phyloP scores from a whole-genome alignment of 2,329 filamentous ascomycete species.

The Nothophaeocryptopus gaeumannii region DNA sequence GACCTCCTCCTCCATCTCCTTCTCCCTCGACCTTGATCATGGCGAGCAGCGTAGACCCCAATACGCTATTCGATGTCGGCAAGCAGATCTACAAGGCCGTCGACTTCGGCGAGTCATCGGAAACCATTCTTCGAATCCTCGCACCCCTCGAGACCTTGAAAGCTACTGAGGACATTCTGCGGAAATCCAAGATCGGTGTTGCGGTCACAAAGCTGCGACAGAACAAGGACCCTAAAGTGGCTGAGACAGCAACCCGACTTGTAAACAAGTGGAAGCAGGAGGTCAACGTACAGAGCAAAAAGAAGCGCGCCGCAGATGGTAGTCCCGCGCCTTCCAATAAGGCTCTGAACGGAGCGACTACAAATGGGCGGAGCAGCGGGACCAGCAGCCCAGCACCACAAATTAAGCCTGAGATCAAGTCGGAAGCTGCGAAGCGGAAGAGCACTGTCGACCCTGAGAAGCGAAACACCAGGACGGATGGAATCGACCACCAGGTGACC shows the following conservation, averaged over 20 bases:
- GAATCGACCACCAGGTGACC: constrained; percentile 73
- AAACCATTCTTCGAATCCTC: constrained; percentile 70
- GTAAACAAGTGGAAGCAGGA: constrained; percentile 84
- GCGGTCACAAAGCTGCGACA: constrained; percentile 81
- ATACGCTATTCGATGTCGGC: constrained; percentile 74
- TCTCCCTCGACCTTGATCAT: constrained; percentile 12
- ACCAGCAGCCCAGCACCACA: constrained; percentile 41
- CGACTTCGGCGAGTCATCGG: constrained; percentile 67
- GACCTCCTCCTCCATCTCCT: too few species aligned
- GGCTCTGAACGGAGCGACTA: constrained; percentile 37
- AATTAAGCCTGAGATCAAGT: constrained; percentile 45
- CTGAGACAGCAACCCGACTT: constrained; percentile 72
- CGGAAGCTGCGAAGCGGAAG: constrained; percentile 38
- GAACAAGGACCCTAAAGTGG: constrained; percentile 72
- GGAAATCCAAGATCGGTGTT: constrained; percentile 88
- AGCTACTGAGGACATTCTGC: constrained; percentile 84
- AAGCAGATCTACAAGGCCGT: constrained; percentile 79
- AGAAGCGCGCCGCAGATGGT: constrained; percentile 33
- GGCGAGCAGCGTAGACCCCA: constrained; percentile 65
- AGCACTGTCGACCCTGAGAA: constrained; percentile 66
- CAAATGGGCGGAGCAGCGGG: constrained; percentile 19
- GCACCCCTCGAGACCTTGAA: constrained; percentile 75
- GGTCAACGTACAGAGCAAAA: constrained; percentile 56
- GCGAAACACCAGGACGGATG: constrained; percentile 77
- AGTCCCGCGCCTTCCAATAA: constrained; percentile 45